A percentile compares a stretch with the other conserved stretches of the same genome.
Conservation (phyloP, 768 basidiomycete genomes). For the Xanthoconium purpureum region DNA sequence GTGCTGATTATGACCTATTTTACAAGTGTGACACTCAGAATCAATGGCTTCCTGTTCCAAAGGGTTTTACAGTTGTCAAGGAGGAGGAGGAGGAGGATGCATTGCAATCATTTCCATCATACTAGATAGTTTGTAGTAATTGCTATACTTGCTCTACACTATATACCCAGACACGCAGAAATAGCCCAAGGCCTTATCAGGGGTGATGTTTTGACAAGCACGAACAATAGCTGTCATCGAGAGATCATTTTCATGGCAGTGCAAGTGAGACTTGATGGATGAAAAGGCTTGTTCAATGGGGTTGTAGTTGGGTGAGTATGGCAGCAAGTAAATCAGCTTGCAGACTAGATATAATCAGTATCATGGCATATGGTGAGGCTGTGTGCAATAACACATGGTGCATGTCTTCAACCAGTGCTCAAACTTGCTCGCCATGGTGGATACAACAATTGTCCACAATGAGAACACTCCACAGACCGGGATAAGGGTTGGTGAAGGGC, state of each 20-base stretch:
- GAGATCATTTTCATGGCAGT: background rate
- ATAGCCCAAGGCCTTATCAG: background rate
- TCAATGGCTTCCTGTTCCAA: no score
- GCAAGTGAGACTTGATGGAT: background rate
- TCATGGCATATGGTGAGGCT: no score
- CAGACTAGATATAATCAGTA: conserved; percentile 8
- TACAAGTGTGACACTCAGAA: no score
- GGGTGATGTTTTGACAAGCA: background rate
- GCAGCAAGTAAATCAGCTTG: background rate
- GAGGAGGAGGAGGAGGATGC: no score
- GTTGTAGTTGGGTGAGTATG: no score
- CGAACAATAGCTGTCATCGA: background rate
- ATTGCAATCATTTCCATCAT: no score
- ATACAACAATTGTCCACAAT: conserved; percentile 1
- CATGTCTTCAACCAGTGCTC: conserved; percentile 5
- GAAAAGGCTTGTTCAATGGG: background rate
- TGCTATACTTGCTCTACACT: background rate
- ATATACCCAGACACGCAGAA: conserved; percentile 4
- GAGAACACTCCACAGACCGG: conserved; percentile 7
- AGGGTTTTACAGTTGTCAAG: no score
- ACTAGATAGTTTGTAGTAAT: no score
- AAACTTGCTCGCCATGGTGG: conserved; percentile 14
- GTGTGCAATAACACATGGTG: conserved; percentile 2
- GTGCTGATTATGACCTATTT: no score
- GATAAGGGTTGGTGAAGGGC: background rate